A percentile compares a stretch with the other conserved stretches of the same genome.
Evolutionary conservation across 768 basidiomycete species (phyloP).

Genomic region (Rhizopogon rudus): DNA sequence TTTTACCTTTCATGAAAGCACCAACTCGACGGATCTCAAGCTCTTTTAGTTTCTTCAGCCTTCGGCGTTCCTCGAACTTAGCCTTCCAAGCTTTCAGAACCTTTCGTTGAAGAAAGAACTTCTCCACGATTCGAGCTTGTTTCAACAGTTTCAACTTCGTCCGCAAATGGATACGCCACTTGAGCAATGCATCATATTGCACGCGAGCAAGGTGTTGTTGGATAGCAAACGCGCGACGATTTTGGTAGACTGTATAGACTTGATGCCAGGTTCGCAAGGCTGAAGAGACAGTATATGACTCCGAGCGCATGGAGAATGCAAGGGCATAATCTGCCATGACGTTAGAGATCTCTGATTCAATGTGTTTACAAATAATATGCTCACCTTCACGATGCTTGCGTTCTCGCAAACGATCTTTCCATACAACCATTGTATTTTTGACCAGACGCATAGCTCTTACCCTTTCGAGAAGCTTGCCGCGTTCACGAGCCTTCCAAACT

Average conservation of each 20-base stretch:
- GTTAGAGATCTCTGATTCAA: constrained; percentile 1
- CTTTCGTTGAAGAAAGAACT: constrained; percentile 43
- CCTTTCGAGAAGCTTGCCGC: constrained; percentile 51
- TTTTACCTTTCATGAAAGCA: constrained; percentile 27
- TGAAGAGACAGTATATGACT: constrained; percentile 32
- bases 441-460: constrained; percentile 42
- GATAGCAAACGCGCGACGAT: constrained; percentile 42
- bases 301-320: constrained; percentile 42
- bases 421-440: constrained; percentile 42
- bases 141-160: constrained; percentile 43
- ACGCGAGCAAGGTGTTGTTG: constrained; percentile 28
- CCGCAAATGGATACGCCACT: constrained; percentile 55
- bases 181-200: constrained; percentile 42
- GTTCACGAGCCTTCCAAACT: constrained; percentile 67
- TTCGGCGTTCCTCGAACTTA: constrained; percentile 37
- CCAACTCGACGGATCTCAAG: constrained; percentile 35
- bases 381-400: constrained; percentile 44
- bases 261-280: constrained; percentile 44
- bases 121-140: constrained; percentile 50
- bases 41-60: constrained; percentile 39
- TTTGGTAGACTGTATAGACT: constrained; percentile 38
- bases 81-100: constrained; percentile 46
- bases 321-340: constrained; percentile 39
- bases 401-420: constrained; percentile 42
- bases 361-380: constrained; percentile 2